Conservation (phyloP, 768 basidiomycete species). For the Tulasnella calospora region DNA sequence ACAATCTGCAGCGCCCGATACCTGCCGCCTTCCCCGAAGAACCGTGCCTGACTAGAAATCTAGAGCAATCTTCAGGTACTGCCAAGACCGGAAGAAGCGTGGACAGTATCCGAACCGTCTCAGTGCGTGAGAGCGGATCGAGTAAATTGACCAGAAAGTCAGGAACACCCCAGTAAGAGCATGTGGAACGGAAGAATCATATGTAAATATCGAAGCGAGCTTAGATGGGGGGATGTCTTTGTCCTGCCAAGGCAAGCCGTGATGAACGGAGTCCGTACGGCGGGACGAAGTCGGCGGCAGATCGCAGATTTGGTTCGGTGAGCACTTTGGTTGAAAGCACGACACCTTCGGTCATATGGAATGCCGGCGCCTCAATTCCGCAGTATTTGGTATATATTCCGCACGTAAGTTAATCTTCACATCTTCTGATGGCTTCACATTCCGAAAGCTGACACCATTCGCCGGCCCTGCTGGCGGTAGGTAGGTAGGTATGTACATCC, state of each 20-base stretch:
- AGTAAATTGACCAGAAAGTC: neutral
- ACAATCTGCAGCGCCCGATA: neutral
- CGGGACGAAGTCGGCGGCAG: neutral
- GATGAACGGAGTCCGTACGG: neutral
- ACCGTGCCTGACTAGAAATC: neutral
- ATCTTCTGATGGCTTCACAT: too few species aligned
- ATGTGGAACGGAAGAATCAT: neutral
- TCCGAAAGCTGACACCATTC: too few species aligned
- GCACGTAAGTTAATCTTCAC: neutral
- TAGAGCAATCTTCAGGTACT: neutral
- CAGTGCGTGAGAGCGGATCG: neutral
- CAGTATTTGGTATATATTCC: neutral
- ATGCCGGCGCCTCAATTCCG: neutral
- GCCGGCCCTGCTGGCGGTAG: too few species aligned
- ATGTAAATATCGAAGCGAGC: neutral
- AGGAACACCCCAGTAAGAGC: neutral
- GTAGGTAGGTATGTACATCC: too few species aligned
- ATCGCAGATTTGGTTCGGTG: neutral
- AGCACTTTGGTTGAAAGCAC: neutral
- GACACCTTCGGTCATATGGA: slow-evolving; percentile 28
- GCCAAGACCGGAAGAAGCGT: neutral
- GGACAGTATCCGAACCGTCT: neutral
- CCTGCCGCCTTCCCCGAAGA: neutral
- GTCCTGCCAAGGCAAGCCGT: neutral
- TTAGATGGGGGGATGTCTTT: neutral